Evolutionary conservation across 164 flowering plant species (phyloP).

Genomic region (Hamamelis virginiana): DNA sequence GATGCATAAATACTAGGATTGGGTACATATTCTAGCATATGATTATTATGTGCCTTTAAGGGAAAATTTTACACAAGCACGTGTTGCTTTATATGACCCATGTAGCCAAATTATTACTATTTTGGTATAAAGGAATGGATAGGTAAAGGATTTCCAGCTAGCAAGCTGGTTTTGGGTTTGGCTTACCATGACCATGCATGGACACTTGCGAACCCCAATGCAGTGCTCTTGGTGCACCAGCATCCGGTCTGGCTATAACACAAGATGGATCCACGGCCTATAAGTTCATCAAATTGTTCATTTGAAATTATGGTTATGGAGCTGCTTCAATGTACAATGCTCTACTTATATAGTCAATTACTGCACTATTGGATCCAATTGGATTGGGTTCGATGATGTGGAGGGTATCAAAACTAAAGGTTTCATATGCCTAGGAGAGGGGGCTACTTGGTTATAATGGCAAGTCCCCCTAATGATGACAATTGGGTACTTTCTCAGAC

Average conservation of each 20-base stretch:
- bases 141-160: no score
- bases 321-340: constrained; percentile 19
- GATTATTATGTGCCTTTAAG: constrained; percentile 6
- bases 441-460: constrained; percentile 20
- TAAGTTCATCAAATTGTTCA: constrained; percentile 2
- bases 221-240: constrained; percentile 10
- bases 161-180: constrained; percentile 22
- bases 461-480: constrained; percentile 14
- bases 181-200: constrained; percentile 3
- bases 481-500: constrained; percentile 14
- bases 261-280: constrained; percentile 21
- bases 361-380: constrained; percentile 17
- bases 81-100: constrained; percentile 5
- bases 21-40: constrained; percentile 8
- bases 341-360: constrained; percentile 29
- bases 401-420: constrained; percentile 15
- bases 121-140: no score
- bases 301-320: constrained; percentile 11
- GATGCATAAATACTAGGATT: constrained; percentile 7
- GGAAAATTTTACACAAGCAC: constrained; percentile 4
- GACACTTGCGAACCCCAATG: constrained; percentile 17
- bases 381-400: constrained; percentile 27
- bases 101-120: background rate
- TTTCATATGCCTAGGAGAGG: constrained; percentile 20
- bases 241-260: constrained; percentile 13